Conservation (phyloP, 805 yeast species). For the Lipomyces orientalis region DNA sequence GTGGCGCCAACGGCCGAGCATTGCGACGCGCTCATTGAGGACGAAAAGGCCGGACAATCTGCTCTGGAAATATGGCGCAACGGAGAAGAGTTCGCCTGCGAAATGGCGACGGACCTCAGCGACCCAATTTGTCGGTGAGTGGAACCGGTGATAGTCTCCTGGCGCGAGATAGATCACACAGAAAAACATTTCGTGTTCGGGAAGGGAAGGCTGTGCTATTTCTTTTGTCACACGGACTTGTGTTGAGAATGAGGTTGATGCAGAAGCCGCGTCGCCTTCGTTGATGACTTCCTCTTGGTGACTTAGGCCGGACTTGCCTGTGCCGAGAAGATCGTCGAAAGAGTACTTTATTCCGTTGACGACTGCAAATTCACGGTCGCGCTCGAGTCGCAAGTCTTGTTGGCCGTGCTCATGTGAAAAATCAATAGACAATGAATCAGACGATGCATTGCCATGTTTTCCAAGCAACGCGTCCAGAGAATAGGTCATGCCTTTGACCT, state of each 20-base stretch:
- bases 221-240: conserved; percentile 22
- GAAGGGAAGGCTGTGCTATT: conserved; percentile 34
- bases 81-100: conserved; percentile 93
- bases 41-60: conserved; percentile 86
- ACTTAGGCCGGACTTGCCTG: conserved; percentile 62
- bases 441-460: conserved; percentile 37
- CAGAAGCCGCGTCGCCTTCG: conserved; percentile 69
- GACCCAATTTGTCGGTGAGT: conserved; percentile 97
- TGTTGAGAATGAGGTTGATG: conserved; percentile 20
- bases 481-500: conserved; percentile 95
- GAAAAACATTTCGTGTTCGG: conserved; percentile 58
- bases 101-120: conserved; percentile 91
- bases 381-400: conserved; percentile 49
- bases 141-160: conserved; percentile 97
- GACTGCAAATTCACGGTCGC: conserved; percentile 77
- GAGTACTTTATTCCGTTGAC: conserved; percentile 76
- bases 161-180: conserved; percentile 96
- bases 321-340: conserved; percentile 70
- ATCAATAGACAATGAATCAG: conserved; percentile 45
- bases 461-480: conserved; percentile 89
- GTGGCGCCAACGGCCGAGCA: conserved; percentile 93
- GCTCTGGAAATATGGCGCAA: conserved; percentile 93
- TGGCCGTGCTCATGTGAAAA: conserved; percentile 49
- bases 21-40: conserved; percentile 91
- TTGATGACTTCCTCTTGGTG: conserved; percentile 58